Percentiles rank a stretch among this genome's conserved stretches.
Conservation (phyloP, 2,329 filamentous ascomycete genomes). For the Botryotinia convoluta region DNA sequence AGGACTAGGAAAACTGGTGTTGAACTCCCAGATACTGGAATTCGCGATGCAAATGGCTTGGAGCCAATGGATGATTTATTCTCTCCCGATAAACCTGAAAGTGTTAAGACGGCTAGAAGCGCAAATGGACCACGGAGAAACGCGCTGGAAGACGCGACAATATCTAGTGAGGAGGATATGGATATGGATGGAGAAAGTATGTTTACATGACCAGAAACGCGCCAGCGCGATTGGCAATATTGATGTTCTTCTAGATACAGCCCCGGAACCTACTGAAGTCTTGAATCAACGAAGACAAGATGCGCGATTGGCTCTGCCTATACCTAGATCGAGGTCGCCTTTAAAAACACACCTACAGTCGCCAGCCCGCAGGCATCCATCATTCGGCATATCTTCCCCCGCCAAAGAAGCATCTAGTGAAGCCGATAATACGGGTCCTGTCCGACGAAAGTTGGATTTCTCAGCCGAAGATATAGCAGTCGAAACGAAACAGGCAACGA, state of each 20-base stretch:
- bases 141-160: slow-evolving; percentile 42
- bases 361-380: slow-evolving; percentile 38
- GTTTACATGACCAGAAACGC: slow-evolving; percentile 17
- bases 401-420: slow-evolving; percentile 32
- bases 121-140: slow-evolving; percentile 23
- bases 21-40: slow-evolving; percentile 71
- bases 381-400: slow-evolving; percentile 37
- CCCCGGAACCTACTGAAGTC: slow-evolving; percentile 47
- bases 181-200: slow-evolving; percentile 59
- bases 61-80: slow-evolving; percentile 85
- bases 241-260: slow-evolving; percentile 43
- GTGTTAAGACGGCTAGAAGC: slow-evolving; percentile 17
- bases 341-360: slow-evolving; percentile 39
- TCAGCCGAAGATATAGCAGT: slow-evolving; percentile 30
- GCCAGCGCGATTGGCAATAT: slow-evolving; percentile 10
- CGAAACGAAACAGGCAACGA: slow-evolving; percentile 13
- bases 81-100: slow-evolving; percentile 64
- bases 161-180: slow-evolving; percentile 57
- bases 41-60: slow-evolving; percentile 88
- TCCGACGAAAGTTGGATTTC: slow-evolving; percentile 38
- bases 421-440: slow-evolving; percentile 29
- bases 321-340: slow-evolving; percentile 38
- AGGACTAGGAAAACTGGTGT: slow-evolving; percentile 79
- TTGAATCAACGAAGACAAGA: slow-evolving; percentile 41
- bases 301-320: slow-evolving; percentile 34